A percentile compares a stretch with the other conserved stretches of the same genome.
Evolutionary conservation across 2,329 filamentous ascomycete genomes (phyloP).

Genomic region (Nemania serpens): DNA sequence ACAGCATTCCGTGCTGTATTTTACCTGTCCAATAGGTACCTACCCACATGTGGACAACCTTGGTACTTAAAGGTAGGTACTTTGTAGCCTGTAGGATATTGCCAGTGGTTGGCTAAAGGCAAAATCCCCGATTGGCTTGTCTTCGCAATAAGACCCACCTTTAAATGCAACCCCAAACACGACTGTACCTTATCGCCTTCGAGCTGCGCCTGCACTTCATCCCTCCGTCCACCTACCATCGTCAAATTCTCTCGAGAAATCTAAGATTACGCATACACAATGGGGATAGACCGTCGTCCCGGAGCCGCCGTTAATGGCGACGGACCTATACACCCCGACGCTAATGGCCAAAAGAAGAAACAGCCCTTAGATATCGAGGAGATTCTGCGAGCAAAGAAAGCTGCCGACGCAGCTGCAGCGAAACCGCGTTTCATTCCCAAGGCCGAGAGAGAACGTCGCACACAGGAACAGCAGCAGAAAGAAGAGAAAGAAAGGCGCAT

Average conservation of each 20-base stretch:
- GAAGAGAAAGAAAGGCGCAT: conserved; percentile 62
- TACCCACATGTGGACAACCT: no score
- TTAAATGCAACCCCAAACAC: background rate
- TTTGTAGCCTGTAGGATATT: no score
- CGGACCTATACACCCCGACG: conserved; percentile 18
- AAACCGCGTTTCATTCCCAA: conserved; percentile 84
- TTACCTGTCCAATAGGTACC: no score
- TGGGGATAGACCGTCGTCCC: conserved; percentile 38
- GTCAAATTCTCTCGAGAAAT: background rate
- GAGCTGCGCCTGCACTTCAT: background rate
- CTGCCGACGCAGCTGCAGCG: conserved; percentile 79
- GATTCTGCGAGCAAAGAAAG: conserved; percentile 81
- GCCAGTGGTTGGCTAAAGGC: background rate
- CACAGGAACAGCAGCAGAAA: conserved; percentile 69
- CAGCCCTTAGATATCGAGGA: conserved; percentile 81
- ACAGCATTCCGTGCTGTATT: no score
- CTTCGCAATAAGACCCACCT: background rate
- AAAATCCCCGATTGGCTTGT: conserved; percentile 15
- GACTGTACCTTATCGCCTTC: background rate
- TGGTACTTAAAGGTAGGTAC: no score
- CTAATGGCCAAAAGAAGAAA: conserved; percentile 32
- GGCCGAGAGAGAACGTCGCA: conserved; percentile 72
- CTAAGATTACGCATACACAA: conserved; percentile 20
- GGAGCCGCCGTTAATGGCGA: conserved; percentile 28
- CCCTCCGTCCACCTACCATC: background rate